Base-by-base conservation (phyloP, 345 rosid genomes). In the Hevea brasiliensis region DNA sequence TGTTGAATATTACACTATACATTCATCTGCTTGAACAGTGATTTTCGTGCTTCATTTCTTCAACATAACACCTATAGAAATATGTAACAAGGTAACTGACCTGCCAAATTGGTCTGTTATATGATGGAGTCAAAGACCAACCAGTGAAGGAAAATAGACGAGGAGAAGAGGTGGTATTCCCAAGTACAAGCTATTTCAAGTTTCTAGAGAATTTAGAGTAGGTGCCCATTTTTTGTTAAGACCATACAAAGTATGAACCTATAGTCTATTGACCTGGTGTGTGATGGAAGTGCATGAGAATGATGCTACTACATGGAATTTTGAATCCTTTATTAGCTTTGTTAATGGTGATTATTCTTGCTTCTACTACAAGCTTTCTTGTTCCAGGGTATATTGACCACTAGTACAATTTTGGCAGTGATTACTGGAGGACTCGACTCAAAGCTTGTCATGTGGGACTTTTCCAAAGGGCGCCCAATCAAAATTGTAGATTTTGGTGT, bases 341-440 rank as follows among this genome's bases (percentile, higher is more conserved):
- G 60, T 20, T n/a, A 10, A n/a, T 50, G 26, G 27, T n/a, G 8
- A 47, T 44, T 40, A 21, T 72, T 47, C 57, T 65, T 47, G 71
- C 59, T 73, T 58, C 45, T 63, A 40, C 21, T 57, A 45, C 50
- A 21, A 67, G 44, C 53, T 56, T 20, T 21, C 47, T 47, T 20
- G 26, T 45, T 15, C 50, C 59, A 15, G 40, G 32, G 12, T 67
- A 54, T 59, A 57, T 32, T 67, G 35, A 54, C 21, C 63, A 61
- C 59, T 44, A 0, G 21, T 55, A 2, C 11, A 15, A 27, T 14
- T 71, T 51, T 58, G 77, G 29, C 90, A 92, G 97, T 87, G 73
- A 76, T 94, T 65, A 86, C 93, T 61, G 97, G 95, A 72, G 98
- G 98, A 71, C 89, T 94, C 67, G 97, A 94, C 84, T 88, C 95